These are phyloP conservation scores for Sclerotinia glacialis DNA, from an alignment of 2,329 filamentous ascomycete genomes.

Conservation along the genomic window DNA sequence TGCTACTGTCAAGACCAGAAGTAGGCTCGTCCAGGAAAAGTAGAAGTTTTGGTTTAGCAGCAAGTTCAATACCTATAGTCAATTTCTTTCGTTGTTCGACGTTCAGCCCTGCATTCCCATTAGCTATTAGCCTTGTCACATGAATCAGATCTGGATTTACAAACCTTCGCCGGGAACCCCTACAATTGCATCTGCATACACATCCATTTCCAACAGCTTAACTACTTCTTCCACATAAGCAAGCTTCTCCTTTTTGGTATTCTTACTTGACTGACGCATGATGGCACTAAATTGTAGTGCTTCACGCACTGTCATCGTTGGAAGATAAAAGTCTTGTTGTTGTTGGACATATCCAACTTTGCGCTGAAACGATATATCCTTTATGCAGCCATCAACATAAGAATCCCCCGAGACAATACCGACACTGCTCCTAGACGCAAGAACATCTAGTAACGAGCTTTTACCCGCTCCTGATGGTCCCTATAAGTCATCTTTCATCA, in stretches of 20 bases:
- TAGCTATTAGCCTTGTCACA: constrained; percentile 78
- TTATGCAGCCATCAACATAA: constrained; percentile 59
- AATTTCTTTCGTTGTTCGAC: constrained; percentile 64
- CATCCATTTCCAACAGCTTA: constrained; percentile 83
- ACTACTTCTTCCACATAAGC: constrained; percentile 89
- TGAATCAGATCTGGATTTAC: constrained; percentile 66
- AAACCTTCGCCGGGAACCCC: constrained; percentile 59
- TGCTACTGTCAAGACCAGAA: constrained; percentile 92
- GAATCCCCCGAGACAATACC: constrained; percentile 86
- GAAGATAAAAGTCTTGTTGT: constrained; percentile 84
- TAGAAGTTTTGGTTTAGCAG: constrained; percentile 64
- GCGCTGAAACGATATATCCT: constrained; percentile 72
- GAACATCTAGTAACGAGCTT: constrained; percentile 78
- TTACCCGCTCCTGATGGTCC: constrained; percentile 65
- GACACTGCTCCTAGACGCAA: constrained; percentile 78
- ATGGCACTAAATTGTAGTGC: constrained; percentile 81
- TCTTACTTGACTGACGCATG: constrained; percentile 74
- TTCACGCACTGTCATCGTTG: constrained; percentile 83
- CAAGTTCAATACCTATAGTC: constrained; percentile 71
- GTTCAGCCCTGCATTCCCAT: constrained; percentile 63
- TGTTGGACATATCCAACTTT: constrained; percentile 73
- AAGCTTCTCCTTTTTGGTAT: constrained; percentile 72
- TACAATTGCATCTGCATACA: constrained; percentile 85
- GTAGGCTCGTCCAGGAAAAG: constrained; percentile 75
- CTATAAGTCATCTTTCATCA: constrained; percentile 14